Conservation (phyloP, 257 asterid genomes). For the Penstemon newberryi region DNA sequence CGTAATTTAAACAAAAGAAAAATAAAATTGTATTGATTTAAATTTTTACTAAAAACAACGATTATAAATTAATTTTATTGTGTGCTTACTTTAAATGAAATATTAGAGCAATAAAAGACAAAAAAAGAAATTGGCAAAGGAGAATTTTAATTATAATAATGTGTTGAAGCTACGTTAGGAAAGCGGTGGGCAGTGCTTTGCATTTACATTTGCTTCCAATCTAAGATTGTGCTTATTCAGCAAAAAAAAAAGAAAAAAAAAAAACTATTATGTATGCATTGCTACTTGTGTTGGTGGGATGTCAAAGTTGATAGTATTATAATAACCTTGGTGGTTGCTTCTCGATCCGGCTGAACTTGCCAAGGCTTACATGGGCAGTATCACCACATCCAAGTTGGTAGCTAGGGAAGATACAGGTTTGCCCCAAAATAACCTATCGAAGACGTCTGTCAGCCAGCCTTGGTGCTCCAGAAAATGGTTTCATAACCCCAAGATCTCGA, state of each 20-base stretch:
- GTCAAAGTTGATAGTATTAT: slow-evolving; percentile 8
- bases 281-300: background rate
- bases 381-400: slow-evolving; percentile 54
- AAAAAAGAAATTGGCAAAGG: too few relatives aligned
- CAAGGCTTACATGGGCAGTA: slow-evolving; percentile 88
- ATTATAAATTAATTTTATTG: background rate
- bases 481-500: slow-evolving; percentile 65
- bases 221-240: slow-evolving; percentile 11
- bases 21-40: too few relatives aligned
- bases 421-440: slow-evolving; percentile 48
- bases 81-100: background rate
- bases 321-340: slow-evolving; percentile 30
- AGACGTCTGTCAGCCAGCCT: slow-evolving; percentile 30
- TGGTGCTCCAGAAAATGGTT: slow-evolving; percentile 59
- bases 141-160: background rate
- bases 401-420: slow-evolving; percentile 47
- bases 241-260: too few relatives aligned
- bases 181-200: slow-evolving; percentile 18
- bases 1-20: too few relatives aligned
- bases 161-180: slow-evolving; percentile 39
- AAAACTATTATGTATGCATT: background rate
- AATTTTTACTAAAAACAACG: background rate
- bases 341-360: too few relatives aligned
- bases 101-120: too few relatives aligned
- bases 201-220: slow-evolving; percentile 22